These are phyloP conservation scores for Saccharomycodes ludwigii DNA, from an alignment of 805 yeast species.

Conservation along the genomic window DNA sequence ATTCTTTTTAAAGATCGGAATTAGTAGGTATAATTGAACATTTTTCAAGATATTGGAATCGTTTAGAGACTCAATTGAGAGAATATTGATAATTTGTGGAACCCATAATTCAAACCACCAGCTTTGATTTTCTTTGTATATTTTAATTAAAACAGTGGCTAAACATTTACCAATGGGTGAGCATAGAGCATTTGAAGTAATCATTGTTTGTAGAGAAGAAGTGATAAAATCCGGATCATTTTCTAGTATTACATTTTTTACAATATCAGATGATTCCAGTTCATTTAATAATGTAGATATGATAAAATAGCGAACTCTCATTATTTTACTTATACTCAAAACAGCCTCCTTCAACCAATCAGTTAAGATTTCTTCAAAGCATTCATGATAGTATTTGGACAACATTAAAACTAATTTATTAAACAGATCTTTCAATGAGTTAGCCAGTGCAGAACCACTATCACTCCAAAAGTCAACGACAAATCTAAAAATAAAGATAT, in stretches of 20 bases:
- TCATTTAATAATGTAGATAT: conserved; percentile 45
- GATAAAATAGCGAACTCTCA: conserved; percentile 50
- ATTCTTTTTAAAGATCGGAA: conserved; percentile 40
- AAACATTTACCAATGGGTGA: conserved; percentile 53
- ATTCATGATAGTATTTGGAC: conserved; percentile 15
- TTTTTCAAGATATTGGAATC: conserved; percentile 26
- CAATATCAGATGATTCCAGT: conserved; percentile 22
- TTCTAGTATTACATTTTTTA: conserved; percentile 23
- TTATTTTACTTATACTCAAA: conserved; percentile 33
- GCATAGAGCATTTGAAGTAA: conserved; percentile 45
- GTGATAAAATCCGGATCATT: conserved; percentile 34
- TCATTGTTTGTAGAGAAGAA: conserved; percentile 36
- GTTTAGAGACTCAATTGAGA: no score
- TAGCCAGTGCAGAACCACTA: conserved; percentile 57
- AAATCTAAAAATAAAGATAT: conserved; percentile 33
- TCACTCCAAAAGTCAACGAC: conserved; percentile 61
- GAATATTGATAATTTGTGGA: no score
- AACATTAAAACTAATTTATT: conserved; percentile 36
- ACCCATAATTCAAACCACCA: conserved; percentile 45
- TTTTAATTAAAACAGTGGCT: conserved; percentile 26
- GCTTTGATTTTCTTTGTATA: conserved; percentile 22
- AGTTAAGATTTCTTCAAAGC: conserved; percentile 17
- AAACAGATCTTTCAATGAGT: conserved; percentile 53
- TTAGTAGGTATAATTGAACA: conserved; percentile 48
- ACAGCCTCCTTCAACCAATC: conserved; percentile 34